These are phyloP conservation scores for Glebionis coronaria DNA, from an alignment of 129 eudicot genomes.

Conservation along the genomic window DNA sequence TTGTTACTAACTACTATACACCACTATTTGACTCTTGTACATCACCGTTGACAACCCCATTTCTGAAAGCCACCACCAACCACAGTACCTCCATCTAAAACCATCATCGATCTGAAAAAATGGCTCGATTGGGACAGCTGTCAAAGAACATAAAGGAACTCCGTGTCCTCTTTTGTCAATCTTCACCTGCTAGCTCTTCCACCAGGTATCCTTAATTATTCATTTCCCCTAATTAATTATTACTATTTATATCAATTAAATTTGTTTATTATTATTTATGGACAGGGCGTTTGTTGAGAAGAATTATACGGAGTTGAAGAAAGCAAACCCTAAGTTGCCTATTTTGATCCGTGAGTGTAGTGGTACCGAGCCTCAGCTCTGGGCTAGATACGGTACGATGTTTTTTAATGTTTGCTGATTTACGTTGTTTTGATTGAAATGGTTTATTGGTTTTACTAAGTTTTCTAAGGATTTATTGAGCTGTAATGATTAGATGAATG, in stretches of 20 bases:
- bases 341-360: constrained; percentile 85
- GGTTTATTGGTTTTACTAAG: too few species aligned
- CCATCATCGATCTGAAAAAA: constrained; percentile 22
- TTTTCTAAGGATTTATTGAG: too few species aligned
- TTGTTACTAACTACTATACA: too few species aligned
- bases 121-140: constrained; percentile 76
- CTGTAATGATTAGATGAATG: too few species aligned
- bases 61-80: too few species aligned
- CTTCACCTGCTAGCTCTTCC: constrained; percentile 81
- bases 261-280: background rate
- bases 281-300: constrained; percentile 67
- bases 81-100: too few species aligned
- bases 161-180: constrained; percentile 74
- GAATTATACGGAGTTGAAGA: constrained; percentile 83
- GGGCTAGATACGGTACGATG: constrained; percentile 99
- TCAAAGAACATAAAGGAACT: constrained; percentile 76
- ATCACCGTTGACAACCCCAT: too few species aligned
- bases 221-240: background rate
- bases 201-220: constrained; percentile 43
- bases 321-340: constrained; percentile 77
- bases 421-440: too few species aligned
- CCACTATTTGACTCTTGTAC: too few species aligned
- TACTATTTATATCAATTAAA: too few species aligned
- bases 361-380: constrained; percentile 84
- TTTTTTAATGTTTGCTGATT: too few species aligned